Evolutionary conservation across 2,329 filamentous ascomycete species (phyloP), one percentile per base, ranked within the genome.

Genomic region (Fusarium miscanthi): DNA sequence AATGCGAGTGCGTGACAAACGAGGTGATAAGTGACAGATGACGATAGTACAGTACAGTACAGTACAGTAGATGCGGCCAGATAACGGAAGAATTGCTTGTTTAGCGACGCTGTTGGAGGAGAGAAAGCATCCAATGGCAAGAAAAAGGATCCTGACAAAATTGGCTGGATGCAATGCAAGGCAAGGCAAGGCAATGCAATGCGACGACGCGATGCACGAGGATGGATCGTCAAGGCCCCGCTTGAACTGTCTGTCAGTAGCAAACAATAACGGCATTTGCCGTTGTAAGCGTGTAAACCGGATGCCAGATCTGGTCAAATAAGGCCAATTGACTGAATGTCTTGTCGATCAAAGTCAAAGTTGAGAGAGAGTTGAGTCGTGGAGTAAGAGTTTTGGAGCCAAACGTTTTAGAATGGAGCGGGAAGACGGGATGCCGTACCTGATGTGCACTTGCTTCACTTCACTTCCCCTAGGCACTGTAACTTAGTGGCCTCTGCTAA

Each of bases 201-300:
- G 59, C 35, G 59, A 67, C 40, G 40, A 58, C 41, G 54, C 23
- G 54, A 69, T 64, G 65, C 65, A 69, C 52, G 41, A 57, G 38
- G 45, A 72, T 73, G 65, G 60, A 70, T 56, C 56, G 58, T 30
- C 25, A 57, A 51, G 45, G 57, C 42, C 70, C 70, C 70, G 61
- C 70, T 67, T 59, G 57, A 73, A 73, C 70, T 70, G 70, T 70
- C 66, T 63, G 23, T 31, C n/a, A 25, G 43, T 49, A 45, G 58
- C 40, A 58, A 40, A 60, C 40, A 46, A 59, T 27, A 27, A 37
- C 54, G 54, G 54, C 37, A 17, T 42, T 63, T 68, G 30, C 35
- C 40, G 63, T 49, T 49, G 16, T 35, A n/a, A 19, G 30, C 23
- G n/a, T 43, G 25, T 23, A 21, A 17, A 23, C 14, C 14, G 23